Evolutionary conservation across 495 filamentous ascomycete species (phyloP), one percentile per base, ranked within the genome.

Genomic region (Daldinia grandis): DNA sequence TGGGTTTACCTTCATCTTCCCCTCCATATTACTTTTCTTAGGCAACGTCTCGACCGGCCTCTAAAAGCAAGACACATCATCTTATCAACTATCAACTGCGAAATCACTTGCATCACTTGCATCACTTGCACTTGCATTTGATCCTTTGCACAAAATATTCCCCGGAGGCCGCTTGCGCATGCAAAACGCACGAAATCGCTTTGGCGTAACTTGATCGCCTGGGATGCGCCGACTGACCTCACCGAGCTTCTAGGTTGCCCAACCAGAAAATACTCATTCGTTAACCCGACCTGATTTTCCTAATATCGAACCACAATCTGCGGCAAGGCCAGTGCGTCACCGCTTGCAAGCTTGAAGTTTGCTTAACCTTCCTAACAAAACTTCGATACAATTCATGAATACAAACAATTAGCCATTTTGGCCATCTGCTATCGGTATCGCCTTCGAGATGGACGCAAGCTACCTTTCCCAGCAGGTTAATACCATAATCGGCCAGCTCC

Each of bases 401-500:
- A 64, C 55, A 61, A 49, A 2, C 33, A 24, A 42, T 56, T 15
- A 37, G 21, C 9, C 27, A 38, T n/a, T n/a, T 47, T 64, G 61
- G 37, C 12, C 25, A 55, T 33, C 62, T 42, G 27, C 24, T 30
- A 10, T 62, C 59, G 35, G 65, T 42, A 37, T 67, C 66, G 50
- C 66, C 55, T 68, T 63, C 64, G 72, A 57, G 56, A 98, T 97
- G 94, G 93, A 98, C 81, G 93, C 93, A 54, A 91, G 90, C 77
- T 95, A 96, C 76, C 83, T 98, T 78, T 91, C 93, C 74, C 92
- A 94, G 76, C 94, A 98, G 86, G 92, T 98, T 79, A 92, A 92
- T 72, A 94, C 88, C 71, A 98, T 97, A 75, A 91, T 97, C 72
- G 86, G 86, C 76, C 92, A 97, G 80, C 85, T 99, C 50, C 94